phyloP scores from a whole-genome alignment of 2,329 filamentous ascomycete species.

The Didymella pinodella region DNA sequence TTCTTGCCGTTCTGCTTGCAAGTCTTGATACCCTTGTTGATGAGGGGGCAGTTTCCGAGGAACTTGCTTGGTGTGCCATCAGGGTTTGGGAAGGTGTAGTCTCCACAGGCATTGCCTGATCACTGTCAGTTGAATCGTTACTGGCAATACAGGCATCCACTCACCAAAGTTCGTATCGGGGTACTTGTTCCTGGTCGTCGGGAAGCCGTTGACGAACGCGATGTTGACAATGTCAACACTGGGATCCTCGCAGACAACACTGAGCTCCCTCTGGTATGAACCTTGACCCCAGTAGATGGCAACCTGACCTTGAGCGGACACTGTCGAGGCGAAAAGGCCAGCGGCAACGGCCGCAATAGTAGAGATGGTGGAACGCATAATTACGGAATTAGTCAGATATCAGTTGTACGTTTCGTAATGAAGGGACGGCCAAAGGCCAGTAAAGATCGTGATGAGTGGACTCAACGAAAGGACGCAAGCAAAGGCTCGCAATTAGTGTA shows the following conservation, averaged over 20 bases:
- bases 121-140: constrained; percentile 2
- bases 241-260: constrained; percentile 60
- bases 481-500: constrained; percentile 48
- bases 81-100: constrained; percentile 45
- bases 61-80: constrained; percentile 53
- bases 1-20: constrained; percentile 49
- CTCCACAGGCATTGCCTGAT: constrained; percentile 55
- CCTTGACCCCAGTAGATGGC: constrained; percentile 67
- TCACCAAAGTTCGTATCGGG: constrained; percentile 65
- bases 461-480: constrained; percentile 66
- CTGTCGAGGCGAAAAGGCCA: constrained; percentile 45
- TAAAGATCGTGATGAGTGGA: constrained; percentile 50
- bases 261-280: constrained; percentile 56
- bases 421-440: constrained; percentile 52
- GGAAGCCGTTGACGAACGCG: constrained; percentile 64
- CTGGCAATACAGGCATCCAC: constrained; percentile 1
- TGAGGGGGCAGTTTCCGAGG: constrained; percentile 54
- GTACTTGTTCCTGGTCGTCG: constrained; percentile 56
- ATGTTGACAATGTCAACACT: constrained; percentile 64
- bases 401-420: constrained; percentile 39
- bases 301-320: constrained; percentile 57
- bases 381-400: constrained; percentile 39
- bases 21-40: constrained; percentile 45
- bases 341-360: constrained; percentile 46
- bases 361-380: constrained; percentile 49